A percentile compares a stretch with the other conserved stretches of the same genome.
phyloP scores from a whole-genome alignment of 805 yeast species.

The Pachysolen tannophilus region DNA sequence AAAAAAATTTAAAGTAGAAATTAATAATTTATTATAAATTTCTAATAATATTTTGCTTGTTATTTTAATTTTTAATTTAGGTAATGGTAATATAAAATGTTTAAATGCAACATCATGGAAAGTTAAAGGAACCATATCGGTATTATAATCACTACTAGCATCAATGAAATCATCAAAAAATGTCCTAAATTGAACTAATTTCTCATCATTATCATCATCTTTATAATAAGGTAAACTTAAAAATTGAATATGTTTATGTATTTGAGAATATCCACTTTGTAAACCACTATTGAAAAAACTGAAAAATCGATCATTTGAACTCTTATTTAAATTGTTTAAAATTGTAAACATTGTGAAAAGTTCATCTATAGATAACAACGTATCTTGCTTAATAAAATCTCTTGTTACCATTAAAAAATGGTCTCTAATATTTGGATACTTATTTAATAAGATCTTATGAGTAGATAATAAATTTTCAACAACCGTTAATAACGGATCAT shows the following conservation, averaged over 20 bases:
- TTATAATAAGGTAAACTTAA: constrained; percentile 57
- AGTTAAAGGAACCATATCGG: constrained; percentile 40
- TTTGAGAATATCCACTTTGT: constrained; percentile 88
- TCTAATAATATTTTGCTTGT: constrained; percentile 53
- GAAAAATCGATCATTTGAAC: constrained; percentile 36
- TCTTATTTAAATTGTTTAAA: constrained; percentile 41
- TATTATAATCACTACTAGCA: background rate
- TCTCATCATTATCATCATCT: constrained; percentile 32
- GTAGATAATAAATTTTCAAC: constrained; percentile 40
- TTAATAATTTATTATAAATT: constrained; percentile 64
- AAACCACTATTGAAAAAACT: constrained; percentile 89
- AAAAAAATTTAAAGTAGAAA: constrained; percentile 53
- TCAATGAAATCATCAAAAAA: constrained; percentile 1
- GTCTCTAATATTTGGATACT: constrained; percentile 73
- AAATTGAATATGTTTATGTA: constrained; percentile 89
- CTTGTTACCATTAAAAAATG: constrained; percentile 79
- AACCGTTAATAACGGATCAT: constrained; percentile 70
- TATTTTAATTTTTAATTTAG: constrained; percentile 28
- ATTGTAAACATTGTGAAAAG: constrained; percentile 49
- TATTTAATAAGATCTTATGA: constrained; percentile 68
- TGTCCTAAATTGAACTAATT: constrained; percentile 10
- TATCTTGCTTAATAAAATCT: constrained; percentile 60
- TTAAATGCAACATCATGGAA: constrained; percentile 65
- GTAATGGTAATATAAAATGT: constrained; percentile 66
- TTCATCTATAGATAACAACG: constrained; percentile 67